phyloP scores from a whole-genome alignment of 2,329 filamentous ascomycete species.

The Chaetomium globosum region DNA sequence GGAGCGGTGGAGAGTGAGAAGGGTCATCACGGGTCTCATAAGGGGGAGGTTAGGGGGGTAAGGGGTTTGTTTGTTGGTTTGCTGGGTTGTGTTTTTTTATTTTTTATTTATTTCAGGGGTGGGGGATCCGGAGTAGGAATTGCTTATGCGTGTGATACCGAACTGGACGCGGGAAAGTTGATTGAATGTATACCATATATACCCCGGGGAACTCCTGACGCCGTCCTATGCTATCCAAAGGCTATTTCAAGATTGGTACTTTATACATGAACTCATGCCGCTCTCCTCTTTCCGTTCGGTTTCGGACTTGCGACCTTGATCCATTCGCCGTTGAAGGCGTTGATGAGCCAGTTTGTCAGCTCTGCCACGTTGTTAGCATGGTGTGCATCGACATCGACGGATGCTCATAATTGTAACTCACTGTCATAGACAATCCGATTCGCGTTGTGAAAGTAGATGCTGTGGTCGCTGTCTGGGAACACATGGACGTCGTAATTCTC shows the following conservation, averaged over 20 bases:
- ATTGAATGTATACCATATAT: conserved; percentile 7
- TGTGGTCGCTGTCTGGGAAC: conserved; percentile 94
- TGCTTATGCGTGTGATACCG: conserved; percentile 15
- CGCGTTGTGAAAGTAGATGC: conserved; percentile 92
- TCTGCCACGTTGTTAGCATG: conserved; percentile 52
- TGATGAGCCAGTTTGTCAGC: conserved; percentile 86
- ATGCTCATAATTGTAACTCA: conserved; percentile 53
- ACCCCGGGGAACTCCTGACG: conserved; percentile 20
- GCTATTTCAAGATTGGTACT: not conserved
- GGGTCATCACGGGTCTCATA: too few species aligned
- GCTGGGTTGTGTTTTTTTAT: too few species aligned
- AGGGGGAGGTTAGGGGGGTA: too few species aligned
- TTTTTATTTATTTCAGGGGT: not conserved
- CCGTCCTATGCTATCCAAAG: conserved; percentile 19
- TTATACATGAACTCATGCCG: not conserved
- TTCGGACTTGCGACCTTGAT: conserved; percentile 59
- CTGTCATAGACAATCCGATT: conserved; percentile 90
- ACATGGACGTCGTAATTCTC: conserved; percentile 97
- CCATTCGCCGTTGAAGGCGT: conserved; percentile 98
- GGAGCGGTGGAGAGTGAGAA: not conserved
- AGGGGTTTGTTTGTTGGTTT: not conserved
- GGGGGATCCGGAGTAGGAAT: not conserved
- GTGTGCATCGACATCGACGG: not conserved
- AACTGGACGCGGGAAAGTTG: not conserved
- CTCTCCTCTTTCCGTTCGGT: conserved; percentile 42